Percentiles rank a stretch among this genome's conserved stretches.
phyloP scores from a whole-genome alignment of 495 filamentous ascomycete species.

The Penicillium longicatenatum region DNA sequence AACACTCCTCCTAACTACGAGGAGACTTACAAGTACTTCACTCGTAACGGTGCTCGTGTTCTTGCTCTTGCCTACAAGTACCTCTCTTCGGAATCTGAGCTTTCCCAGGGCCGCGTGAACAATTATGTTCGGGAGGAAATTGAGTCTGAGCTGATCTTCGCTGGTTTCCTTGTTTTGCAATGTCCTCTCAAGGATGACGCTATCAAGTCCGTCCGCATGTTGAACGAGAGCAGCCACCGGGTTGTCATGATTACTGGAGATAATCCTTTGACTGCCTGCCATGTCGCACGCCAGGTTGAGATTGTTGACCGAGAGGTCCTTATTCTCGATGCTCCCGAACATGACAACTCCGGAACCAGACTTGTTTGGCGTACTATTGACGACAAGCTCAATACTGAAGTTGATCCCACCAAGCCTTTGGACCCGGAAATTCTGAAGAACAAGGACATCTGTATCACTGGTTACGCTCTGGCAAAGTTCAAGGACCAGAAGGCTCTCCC shows the following conservation, averaged over 20 bases:
- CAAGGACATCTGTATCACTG: slow-evolving; percentile 96
- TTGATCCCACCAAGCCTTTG: slow-evolving; percentile 79
- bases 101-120: slow-evolving; percentile 84
- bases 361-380: slow-evolving; percentile 96
- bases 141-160: slow-evolving; percentile 81
- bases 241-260: slow-evolving; percentile 99
- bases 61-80: slow-evolving; percentile 93
- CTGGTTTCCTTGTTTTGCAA: slow-evolving; percentile 93
- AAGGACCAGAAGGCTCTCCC: slow-evolving; percentile 73
- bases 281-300: slow-evolving; percentile 94
- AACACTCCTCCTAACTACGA: slow-evolving; percentile 86
- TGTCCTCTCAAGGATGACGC: slow-evolving; percentile 97
- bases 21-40: slow-evolving; percentile 98
- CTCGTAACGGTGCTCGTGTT: slow-evolving; percentile 89
- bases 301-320: slow-evolving; percentile 96
- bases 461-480: slow-evolving; percentile 89
- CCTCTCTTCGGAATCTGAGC: slow-evolving; percentile 74
- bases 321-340: slow-evolving; percentile 92
- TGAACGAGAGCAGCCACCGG: slow-evolving; percentile 98
- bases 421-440: slow-evolving; percentile 77
- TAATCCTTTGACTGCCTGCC: slow-evolving; percentile 94
- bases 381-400: slow-evolving; percentile 83
- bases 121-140: slow-evolving; percentile 90
- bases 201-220: slow-evolving; percentile 88
- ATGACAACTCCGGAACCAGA: slow-evolving; percentile 77